Percentiles rank a stretch among this genome's conserved stretches.
These are phyloP conservation scores for Trichoderma arundinaceum DNA, from an alignment of 2,329 filamentous ascomycete genomes.

Conservation along the genomic window DNA sequence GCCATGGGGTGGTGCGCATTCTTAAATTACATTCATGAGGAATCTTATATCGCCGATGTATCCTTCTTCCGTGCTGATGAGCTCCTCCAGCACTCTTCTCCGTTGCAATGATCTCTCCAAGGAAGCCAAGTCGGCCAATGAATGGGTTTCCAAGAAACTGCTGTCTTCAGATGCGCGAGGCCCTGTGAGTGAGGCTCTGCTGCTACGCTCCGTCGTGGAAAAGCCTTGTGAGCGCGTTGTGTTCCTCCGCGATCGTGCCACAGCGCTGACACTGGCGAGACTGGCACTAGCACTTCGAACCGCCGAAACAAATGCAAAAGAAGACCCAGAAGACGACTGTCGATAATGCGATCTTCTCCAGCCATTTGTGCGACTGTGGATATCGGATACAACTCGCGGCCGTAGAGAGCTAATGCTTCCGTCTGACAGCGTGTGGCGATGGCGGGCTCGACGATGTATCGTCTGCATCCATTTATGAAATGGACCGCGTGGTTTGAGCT, in stretches of 20 bases:
- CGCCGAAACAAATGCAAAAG: slow-evolving; percentile 78
- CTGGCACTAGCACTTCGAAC: slow-evolving; percentile 84
- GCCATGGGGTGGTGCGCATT: rapidly evolving
- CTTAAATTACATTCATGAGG: slow-evolving; percentile 73
- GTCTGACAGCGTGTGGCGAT: slow-evolving; percentile 40
- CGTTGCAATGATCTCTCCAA: slow-evolving; percentile 75
- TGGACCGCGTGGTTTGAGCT: slow-evolving; percentile 45
- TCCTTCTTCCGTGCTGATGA: slow-evolving; percentile 83
- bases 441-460: slow-evolving; percentile 63
- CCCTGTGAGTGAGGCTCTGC: slow-evolving; percentile 63
- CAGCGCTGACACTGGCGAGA: slow-evolving; percentile 72
- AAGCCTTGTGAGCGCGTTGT: slow-evolving; percentile 58
- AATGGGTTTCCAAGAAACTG: slow-evolving; percentile 61
- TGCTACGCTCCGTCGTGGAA: slow-evolving; percentile 67
- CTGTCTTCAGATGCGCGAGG: slow-evolving; percentile 71
- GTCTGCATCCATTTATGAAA: slow-evolving; percentile 78
- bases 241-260: slow-evolving; percentile 63
- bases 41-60: slow-evolving; percentile 89
- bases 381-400: not conserved
- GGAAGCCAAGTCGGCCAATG: slow-evolving; percentile 68
- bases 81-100: slow-evolving; percentile 80
- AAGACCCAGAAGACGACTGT: slow-evolving; percentile 73
- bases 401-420: not conserved
- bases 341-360: slow-evolving; percentile 47
- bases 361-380: not conserved